phyloP scores from a whole-genome alignment of 768 basidiomycete genomes.

The Rhizopogon vinicolor region DNA sequence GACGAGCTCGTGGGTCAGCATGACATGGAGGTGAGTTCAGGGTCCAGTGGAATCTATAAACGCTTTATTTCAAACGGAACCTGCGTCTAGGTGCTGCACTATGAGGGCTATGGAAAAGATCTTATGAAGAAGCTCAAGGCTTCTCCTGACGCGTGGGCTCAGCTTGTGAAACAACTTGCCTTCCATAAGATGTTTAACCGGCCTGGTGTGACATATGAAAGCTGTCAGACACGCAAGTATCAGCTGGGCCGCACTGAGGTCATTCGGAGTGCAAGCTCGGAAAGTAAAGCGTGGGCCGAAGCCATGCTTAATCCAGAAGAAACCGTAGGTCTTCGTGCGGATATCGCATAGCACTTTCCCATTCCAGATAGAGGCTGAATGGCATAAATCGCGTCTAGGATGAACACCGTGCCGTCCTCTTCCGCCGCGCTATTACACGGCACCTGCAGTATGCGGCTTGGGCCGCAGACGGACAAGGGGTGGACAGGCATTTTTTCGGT shows the following conservation, averaged over 20 bases:
- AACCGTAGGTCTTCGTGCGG: slow-evolving; percentile 34
- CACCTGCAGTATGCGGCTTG: slow-evolving; percentile 86
- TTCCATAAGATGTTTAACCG: slow-evolving; percentile 81
- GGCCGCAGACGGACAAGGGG: slow-evolving; percentile 93
- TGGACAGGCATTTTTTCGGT: slow-evolving; percentile 94
- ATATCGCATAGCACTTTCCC: background rate
- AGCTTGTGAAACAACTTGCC: slow-evolving; percentile 94
- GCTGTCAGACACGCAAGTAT: slow-evolving; percentile 90
- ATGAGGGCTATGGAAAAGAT: slow-evolving; percentile 85
- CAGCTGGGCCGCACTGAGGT: slow-evolving; percentile 92
- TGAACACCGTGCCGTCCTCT: slow-evolving; percentile 54
- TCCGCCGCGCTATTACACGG: slow-evolving; percentile 70
- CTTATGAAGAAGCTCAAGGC: slow-evolving; percentile 76
- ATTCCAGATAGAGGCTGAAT: slow-evolving; percentile 1
- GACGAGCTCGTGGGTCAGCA: slow-evolving; percentile 73
- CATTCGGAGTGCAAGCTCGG: slow-evolving; percentile 78
- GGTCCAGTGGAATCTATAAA: background rate
- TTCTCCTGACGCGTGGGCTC: slow-evolving; percentile 93
- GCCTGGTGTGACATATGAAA: slow-evolving; percentile 87
- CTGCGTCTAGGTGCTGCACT: slow-evolving; percentile 61
- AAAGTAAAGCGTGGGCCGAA: slow-evolving; percentile 82
- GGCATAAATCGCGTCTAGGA: slow-evolving; percentile 32
- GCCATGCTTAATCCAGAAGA: slow-evolving; percentile 69
- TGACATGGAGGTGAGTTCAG: slow-evolving; percentile 61
- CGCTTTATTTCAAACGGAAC: background rate